phyloP scores from a whole-genome alignment of 2,329 filamentous ascomycete genomes.

The Penicillium sp. region DNA sequence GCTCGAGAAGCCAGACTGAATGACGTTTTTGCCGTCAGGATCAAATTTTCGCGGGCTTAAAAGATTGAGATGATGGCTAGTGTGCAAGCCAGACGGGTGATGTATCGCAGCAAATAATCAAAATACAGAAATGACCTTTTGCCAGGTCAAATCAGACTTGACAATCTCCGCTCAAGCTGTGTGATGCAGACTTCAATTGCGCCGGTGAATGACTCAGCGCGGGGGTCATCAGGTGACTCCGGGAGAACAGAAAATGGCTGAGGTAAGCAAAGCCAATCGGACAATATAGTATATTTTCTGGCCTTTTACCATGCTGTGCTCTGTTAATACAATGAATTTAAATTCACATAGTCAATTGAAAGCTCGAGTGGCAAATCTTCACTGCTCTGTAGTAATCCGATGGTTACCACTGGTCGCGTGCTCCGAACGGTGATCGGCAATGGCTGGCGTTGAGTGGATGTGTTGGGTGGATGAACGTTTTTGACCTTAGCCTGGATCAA shows the following conservation, averaged over 20 bases:
- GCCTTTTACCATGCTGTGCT: not conserved
- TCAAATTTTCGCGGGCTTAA: constrained; percentile 12
- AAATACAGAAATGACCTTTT: not conserved
- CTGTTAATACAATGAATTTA: not conserved
- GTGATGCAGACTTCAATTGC: constrained; percentile 16
- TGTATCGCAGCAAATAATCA: not conserved
- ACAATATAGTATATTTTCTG: not conserved
- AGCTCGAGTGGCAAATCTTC: not conserved
- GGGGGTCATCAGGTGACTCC: constrained; percentile 17
- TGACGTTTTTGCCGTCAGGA: constrained; percentile 18
- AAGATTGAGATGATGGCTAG: not conserved
- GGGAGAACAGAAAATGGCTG: not conserved
- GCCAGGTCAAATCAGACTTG: not conserved
- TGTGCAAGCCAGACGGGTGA: not conserved
- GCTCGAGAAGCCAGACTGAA: constrained; percentile 40
- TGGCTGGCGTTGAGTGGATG: not conserved
- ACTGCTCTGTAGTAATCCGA: not conserved
- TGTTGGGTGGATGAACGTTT: not conserved
- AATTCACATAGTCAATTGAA: not conserved
- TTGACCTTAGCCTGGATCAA: not conserved
- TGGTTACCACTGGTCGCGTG: not conserved
- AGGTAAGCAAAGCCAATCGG: not conserved
- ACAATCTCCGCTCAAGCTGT: constrained; percentile 13
- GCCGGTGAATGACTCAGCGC: constrained; percentile 18
- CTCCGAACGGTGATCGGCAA: not conserved